phyloP scores from a whole-genome alignment of 257 asterid species.

The Solanum paucissectum region DNA sequence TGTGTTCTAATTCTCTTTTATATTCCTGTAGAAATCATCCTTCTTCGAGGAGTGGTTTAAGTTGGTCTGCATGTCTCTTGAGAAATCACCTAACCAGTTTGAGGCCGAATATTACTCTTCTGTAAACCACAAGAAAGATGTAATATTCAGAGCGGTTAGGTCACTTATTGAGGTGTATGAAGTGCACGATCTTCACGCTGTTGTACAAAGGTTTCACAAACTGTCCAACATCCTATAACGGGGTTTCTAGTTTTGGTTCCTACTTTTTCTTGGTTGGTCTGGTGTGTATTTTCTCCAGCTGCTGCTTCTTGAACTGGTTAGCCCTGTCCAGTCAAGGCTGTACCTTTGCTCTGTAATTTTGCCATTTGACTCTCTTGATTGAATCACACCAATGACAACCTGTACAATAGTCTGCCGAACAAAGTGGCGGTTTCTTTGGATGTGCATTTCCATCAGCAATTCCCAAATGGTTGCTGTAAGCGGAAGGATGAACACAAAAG shows the following conservation, averaged over 20 bases:
- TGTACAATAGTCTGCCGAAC: background rate
- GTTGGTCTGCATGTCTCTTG: constrained; percentile 51
- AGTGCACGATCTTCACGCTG: constrained; percentile 26
- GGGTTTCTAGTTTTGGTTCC: background rate
- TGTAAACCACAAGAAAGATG: constrained; percentile 51
- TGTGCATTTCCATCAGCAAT: background rate
- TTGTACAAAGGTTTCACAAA: constrained; percentile 43
- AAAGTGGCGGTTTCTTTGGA: background rate
- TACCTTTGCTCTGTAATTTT: background rate
- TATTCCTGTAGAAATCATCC: constrained; percentile 46
- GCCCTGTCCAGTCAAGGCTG: background rate
- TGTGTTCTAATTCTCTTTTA: background rate
- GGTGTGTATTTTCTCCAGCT: background rate
- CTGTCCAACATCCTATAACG: constrained; percentile 17
- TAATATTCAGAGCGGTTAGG: constrained; percentile 36
- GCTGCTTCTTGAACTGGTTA: background rate
- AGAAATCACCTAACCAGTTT: constrained; percentile 28
- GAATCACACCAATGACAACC: background rate
- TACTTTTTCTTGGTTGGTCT: background rate
- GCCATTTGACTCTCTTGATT: background rate
- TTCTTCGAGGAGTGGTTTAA: constrained; percentile 74
- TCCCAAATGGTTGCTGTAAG: background rate
- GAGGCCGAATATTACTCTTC: constrained; percentile 21
- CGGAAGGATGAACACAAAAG: background rate
- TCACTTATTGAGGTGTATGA: constrained; percentile 54